Evolutionary conservation across 2,329 filamentous ascomycete species (phyloP).

Genomic region (Neofusicoccum kwambonambiense): DNA sequence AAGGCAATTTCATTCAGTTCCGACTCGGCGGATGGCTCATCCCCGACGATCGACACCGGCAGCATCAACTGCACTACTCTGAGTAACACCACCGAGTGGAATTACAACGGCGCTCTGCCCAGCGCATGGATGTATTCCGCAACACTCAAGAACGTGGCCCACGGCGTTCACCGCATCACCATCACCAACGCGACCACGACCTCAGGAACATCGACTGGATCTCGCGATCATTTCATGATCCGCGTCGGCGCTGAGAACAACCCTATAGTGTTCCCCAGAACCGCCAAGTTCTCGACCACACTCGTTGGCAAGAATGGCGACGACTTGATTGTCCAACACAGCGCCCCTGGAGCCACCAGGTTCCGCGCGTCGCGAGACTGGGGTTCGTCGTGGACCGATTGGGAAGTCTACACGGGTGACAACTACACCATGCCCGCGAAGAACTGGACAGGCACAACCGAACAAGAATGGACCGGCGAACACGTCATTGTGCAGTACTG

Average conservation of each 20-base stretch:
- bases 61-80: slow-evolving; percentile 49
- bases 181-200: slow-evolving; percentile 53
- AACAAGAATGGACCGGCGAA: slow-evolving; percentile 60
- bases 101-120: slow-evolving; percentile 53
- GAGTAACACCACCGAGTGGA: slow-evolving; percentile 24
- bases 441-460: slow-evolving; percentile 58
- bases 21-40: slow-evolving; percentile 47
- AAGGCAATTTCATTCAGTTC: slow-evolving; percentile 54
- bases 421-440: slow-evolving; percentile 50
- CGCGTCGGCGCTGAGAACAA: slow-evolving; percentile 59
- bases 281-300: slow-evolving; percentile 58
- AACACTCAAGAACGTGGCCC: slow-evolving; percentile 55
- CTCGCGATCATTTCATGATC: slow-evolving; percentile 61
- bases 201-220: slow-evolving; percentile 37
- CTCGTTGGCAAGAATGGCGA: slow-evolving; percentile 47
- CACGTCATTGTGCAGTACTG: slow-evolving; percentile 65
- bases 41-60: slow-evolving; percentile 44
- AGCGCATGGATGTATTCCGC: slow-evolving; percentile 55
- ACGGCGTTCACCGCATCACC: slow-evolving; percentile 61
- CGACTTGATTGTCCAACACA: slow-evolving; percentile 54
- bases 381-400: slow-evolving; percentile 59
- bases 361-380: slow-evolving; percentile 64
- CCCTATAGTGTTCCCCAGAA: slow-evolving; percentile 57
- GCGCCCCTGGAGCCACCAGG: slow-evolving; percentile 60
- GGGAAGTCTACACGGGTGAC: slow-evolving; percentile 55